These are phyloP conservation scores for Tetrapisispora namnaoensis DNA, from an alignment of 805 yeast genomes.

Conservation along the genomic window DNA sequence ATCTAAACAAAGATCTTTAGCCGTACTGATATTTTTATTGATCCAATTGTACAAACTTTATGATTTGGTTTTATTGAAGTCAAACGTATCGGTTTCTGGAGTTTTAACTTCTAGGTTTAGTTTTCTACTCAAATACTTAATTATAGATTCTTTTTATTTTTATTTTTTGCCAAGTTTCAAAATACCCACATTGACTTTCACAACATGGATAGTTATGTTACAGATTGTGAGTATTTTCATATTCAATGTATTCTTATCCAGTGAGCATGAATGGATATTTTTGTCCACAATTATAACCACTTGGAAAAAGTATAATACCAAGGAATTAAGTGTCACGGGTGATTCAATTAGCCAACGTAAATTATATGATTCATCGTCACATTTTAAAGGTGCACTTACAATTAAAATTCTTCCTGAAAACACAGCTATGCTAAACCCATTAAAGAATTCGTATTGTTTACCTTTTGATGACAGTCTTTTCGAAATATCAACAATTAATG, in stretches of 20 bases:
- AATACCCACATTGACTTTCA: slow-evolving; percentile 65
- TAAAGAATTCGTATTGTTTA: slow-evolving; percentile 54
- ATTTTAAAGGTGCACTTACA: slow-evolving; percentile 78
- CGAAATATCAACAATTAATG: slow-evolving; percentile 12
- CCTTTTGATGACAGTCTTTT: slow-evolving; percentile 25
- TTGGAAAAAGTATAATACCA: slow-evolving; percentile 35
- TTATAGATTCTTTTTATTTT: slow-evolving; percentile 62
- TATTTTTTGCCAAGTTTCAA: slow-evolving; percentile 65
- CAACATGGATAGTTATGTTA: slow-evolving; percentile 42
- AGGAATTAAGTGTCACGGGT: slow-evolving; percentile 47
- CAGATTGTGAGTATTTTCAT: slow-evolving; percentile 39
- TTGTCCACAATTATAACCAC: slow-evolving; percentile 31
- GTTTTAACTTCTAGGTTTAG: slow-evolving; percentile 39
- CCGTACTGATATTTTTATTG: slow-evolving; percentile 53
- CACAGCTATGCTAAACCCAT: slow-evolving; percentile 74
- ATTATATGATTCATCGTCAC: slow-evolving; percentile 30
- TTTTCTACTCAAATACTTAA: slow-evolving; percentile 59
- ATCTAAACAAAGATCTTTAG: slow-evolving; percentile 65
- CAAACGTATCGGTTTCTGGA: slow-evolving; percentile 30
- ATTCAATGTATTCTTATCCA: slow-evolving; percentile 45
- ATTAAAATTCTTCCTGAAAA: slow-evolving; percentile 87
- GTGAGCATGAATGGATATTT: slow-evolving; percentile 42
- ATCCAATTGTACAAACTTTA: slow-evolving; percentile 84
- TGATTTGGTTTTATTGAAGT: slow-evolving; percentile 53
- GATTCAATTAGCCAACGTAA: slow-evolving; percentile 30